These are phyloP conservation scores for Adiantum capillusveneris DNA, from an alignment of 75 land plant species.

Conservation along the genomic window DNA sequence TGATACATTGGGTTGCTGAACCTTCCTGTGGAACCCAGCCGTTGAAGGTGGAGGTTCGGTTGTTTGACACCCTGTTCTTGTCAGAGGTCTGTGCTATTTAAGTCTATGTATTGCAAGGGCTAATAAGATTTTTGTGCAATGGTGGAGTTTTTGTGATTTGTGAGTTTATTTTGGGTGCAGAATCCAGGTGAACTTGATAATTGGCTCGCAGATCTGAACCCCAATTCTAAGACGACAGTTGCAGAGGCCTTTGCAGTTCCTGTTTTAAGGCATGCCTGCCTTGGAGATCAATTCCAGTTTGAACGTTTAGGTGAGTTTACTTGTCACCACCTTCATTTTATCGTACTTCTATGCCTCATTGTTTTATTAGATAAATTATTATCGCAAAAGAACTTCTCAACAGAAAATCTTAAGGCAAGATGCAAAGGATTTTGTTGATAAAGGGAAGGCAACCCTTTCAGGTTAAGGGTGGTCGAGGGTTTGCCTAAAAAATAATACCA, in stretches of 20 bases:
- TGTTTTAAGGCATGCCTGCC: constrained; percentile 40
- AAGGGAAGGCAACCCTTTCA: too few relatives aligned
- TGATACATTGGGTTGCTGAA: constrained; percentile 95
- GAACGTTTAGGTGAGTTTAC: constrained; percentile 98
- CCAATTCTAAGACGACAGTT: constrained; percentile 68
- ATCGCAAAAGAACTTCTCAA: too few relatives aligned
- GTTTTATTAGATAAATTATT: too few relatives aligned
- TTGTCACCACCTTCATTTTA: too few relatives aligned
- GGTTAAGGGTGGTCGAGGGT: too few relatives aligned
- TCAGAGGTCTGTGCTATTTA: constrained; percentile 57
- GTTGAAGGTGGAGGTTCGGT: constrained; percentile 76
- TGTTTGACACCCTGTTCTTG: constrained; percentile 80
- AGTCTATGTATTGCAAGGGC: too few relatives aligned
- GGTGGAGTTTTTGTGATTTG: too few relatives aligned
- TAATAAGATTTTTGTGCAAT: too few relatives aligned
- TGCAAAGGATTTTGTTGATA: too few relatives aligned
- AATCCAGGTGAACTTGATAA: constrained; percentile 84
- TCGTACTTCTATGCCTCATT: too few relatives aligned
- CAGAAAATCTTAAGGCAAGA: too few relatives aligned
- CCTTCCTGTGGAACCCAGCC: constrained; percentile 73
- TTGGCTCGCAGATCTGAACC: constrained; percentile 89
- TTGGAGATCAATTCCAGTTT: constrained; percentile 84
- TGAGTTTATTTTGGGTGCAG: constrained; percentile 45
- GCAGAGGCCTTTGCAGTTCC: constrained; percentile 72
- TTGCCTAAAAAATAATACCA: too few relatives aligned